These are phyloP conservation scores for Chlorella sorokiniana DNA, from an alignment of 139 green algal species.

Conservation along the genomic window DNA sequence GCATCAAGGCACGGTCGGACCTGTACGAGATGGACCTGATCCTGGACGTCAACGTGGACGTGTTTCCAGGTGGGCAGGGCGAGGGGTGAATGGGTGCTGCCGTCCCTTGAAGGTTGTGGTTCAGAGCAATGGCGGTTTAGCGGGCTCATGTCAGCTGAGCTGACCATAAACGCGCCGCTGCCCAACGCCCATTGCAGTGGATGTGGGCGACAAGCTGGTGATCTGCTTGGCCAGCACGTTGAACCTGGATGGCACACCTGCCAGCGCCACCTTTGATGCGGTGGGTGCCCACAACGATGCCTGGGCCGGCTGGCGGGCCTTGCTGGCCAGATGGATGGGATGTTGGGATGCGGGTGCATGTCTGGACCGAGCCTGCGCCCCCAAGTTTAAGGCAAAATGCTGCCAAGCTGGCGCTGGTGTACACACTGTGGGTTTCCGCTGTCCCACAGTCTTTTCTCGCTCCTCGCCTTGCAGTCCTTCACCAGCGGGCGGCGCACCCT, in stretches of 20 bases:
- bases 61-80: conserved; percentile 73
- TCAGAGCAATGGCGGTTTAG: too few relatives aligned
- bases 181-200: conserved; percentile 39
- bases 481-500: conserved; percentile 62
- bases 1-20: conserved; percentile 78
- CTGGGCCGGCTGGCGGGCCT: not conserved
- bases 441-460: not conserved
- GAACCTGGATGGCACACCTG: conserved; percentile 70
- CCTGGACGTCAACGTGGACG: conserved; percentile 93
- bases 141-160: too few relatives aligned
- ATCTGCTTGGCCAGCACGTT: conserved; percentile 86
- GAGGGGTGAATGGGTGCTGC: not conserved
- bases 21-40: conserved; percentile 93
- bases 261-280: conserved; percentile 66
- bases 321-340: too few relatives aligned
- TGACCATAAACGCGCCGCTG: too few relatives aligned
- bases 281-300: conserved; percentile 37
- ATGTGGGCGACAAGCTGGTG: conserved; percentile 82
- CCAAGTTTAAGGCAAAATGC: too few relatives aligned
- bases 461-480: conserved; percentile 58
- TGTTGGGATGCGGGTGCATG: too few relatives aligned
- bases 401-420: too few relatives aligned
- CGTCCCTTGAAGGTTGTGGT: not conserved
- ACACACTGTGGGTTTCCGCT: not conserved
- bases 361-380: too few relatives aligned